These are phyloP conservation scores for Mikania micrantha DNA, from an alignment of 129 eudicot species.

Conservation along the genomic window DNA sequence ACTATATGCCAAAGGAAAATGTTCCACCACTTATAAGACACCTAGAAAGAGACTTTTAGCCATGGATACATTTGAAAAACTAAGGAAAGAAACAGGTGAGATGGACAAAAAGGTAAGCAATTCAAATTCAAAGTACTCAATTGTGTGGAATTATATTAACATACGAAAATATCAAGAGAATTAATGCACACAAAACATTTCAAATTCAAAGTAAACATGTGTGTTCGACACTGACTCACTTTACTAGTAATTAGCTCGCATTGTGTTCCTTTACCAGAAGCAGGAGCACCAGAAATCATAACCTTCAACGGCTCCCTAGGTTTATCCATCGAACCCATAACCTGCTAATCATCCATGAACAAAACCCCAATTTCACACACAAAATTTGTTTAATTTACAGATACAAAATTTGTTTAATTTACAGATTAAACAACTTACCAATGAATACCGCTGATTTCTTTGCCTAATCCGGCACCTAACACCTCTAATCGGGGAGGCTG, in stretches of 20 bases:
- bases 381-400: background rate
- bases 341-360: slow-evolving; percentile 22
- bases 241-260: slow-evolving; percentile 77
- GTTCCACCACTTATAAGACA: too few species aligned
- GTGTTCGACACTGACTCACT: slow-evolving; percentile 23
- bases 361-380: slow-evolving; percentile 11
- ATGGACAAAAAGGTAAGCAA: too few species aligned
- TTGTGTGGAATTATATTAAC: too few species aligned
- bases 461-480: slow-evolving; percentile 6
- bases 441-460: slow-evolving; percentile 1
- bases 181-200: background rate
- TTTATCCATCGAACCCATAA: slow-evolving; percentile 33
- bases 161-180: too few species aligned
- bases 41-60: too few species aligned
- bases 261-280: slow-evolving; percentile 97
- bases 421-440: background rate
- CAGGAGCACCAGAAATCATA: slow-evolving; percentile 97
- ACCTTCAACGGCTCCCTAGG: slow-evolving; percentile 47
- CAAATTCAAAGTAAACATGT: background rate
- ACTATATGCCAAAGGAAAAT: too few species aligned
- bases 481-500: background rate
- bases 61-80: too few species aligned
- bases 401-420: background rate
- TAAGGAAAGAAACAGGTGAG: too few species aligned
- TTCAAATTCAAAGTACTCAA: too few species aligned